Evolutionary conservation across 202 grass and related monocot genomes (phyloP).

Genomic region (Panicum hallii): DNA sequence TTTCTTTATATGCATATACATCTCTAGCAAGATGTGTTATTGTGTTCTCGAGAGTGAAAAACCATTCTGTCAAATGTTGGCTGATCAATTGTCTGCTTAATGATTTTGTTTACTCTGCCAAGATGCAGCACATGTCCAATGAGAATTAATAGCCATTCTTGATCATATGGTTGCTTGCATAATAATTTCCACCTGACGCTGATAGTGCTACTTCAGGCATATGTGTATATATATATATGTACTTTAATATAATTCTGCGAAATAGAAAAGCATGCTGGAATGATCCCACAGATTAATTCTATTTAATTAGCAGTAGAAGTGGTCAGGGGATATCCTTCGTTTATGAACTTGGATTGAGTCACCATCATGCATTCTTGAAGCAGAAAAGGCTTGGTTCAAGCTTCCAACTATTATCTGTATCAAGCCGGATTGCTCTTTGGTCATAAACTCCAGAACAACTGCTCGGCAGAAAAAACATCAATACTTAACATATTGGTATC

Average conservation of each 20-base stretch:
- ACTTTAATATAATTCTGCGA: not conserved
- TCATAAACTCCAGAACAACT: conserved; percentile 10
- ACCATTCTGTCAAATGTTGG: not conserved
- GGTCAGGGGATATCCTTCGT: not conserved
- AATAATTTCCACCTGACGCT: conserved; percentile 7
- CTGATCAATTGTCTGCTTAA: not conserved
- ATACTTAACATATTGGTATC: not conserved
- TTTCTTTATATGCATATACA: not conserved
- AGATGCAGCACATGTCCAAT: conserved; percentile 2
- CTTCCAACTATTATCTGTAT: not conserved
- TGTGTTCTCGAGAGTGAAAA: not conserved
- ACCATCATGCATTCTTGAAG: conserved; percentile 5
- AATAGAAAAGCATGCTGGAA: not conserved
- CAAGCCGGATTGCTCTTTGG: not conserved
- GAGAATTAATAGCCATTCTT: not conserved
- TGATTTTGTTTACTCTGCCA: not conserved
- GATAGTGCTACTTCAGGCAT: not conserved
- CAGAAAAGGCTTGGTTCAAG: not conserved
- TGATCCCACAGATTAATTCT: not conserved
- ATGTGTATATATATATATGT: not conserved
- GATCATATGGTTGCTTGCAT: not conserved
- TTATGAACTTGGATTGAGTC: not conserved
- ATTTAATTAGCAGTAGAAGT: not conserved
- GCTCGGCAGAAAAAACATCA: not conserved
- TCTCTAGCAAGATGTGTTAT: not conserved